Percentiles rank a stretch among this genome's conserved stretches.
Conservation (phyloP, 352 stramenopile species). For the Phytophthora idaei region DNA sequence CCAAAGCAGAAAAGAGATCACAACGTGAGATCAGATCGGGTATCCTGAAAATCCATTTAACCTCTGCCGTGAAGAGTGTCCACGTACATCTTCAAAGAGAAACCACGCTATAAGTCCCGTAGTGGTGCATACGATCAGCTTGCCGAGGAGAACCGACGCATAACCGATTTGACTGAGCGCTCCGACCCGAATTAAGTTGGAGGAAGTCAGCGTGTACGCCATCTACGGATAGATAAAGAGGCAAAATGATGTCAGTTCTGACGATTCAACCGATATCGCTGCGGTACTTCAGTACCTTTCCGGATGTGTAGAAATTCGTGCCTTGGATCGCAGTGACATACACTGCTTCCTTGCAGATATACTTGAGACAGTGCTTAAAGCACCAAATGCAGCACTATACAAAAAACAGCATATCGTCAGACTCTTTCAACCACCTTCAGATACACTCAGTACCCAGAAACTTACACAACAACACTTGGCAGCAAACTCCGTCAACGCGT, state of each 20-base stretch:
- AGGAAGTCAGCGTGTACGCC: constrained; percentile 72
- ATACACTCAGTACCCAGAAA: constrained; percentile 6
- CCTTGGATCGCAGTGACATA: constrained; percentile 86
- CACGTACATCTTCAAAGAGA: constrained; percentile 64
- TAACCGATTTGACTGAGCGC: constrained; percentile 71
- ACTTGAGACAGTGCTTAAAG: constrained; percentile 85
- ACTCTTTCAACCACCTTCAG: neutral
- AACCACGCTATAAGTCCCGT: constrained; percentile 77
- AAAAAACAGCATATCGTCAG: constrained; percentile 13
- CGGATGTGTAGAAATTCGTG: constrained; percentile 75
- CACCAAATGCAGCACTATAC: constrained; percentile 82
- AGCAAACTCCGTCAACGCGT: constrained; percentile 55
- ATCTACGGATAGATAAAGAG: constrained; percentile 32
- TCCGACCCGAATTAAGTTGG: constrained; percentile 69
- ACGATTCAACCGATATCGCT: neutral
- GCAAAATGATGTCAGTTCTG: constrained; percentile 5
- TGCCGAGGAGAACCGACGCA: constrained; percentile 73
- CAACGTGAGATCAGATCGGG: constrained; percentile 6
- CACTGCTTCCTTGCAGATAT: constrained; percentile 83
- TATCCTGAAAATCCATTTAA: neutral
- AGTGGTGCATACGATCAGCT: constrained; percentile 76
- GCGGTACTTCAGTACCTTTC: constrained; percentile 49
- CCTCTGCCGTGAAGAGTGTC: constrained; percentile 2
- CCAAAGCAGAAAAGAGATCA: constrained; percentile 2
- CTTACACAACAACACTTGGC: constrained; percentile 78